Conservation (phyloP, 371 early-diverging fungal species). For the Dentiscutata heterogama region DNA sequence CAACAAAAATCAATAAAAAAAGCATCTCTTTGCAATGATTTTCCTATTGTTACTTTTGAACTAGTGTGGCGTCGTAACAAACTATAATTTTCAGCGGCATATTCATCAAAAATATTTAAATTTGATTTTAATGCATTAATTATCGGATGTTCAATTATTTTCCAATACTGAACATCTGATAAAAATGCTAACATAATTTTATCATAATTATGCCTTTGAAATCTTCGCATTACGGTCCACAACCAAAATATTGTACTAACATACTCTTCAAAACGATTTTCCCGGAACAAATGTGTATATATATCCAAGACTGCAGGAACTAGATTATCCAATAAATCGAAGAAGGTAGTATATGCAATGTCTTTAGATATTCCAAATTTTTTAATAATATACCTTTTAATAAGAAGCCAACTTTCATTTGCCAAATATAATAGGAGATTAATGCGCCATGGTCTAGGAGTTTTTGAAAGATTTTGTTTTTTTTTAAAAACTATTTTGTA, state of each 20-base stretch:
- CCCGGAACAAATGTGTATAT: background rate
- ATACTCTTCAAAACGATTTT: slow-evolving; percentile 19
- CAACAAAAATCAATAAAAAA: background rate
- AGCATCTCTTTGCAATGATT: background rate
- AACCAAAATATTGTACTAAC: background rate
- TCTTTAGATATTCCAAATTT: background rate
- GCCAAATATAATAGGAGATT: background rate
- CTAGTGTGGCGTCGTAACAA: background rate
- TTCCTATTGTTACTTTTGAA: background rate
- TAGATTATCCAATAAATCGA: slow-evolving; percentile 29
- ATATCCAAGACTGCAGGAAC: background rate
- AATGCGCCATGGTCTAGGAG: background rate
- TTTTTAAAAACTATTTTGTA: slow-evolving; percentile 20
- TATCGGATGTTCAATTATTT: background rate
- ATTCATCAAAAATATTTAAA: slow-evolving; percentile 24
- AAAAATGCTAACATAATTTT: slow-evolving; percentile 16
- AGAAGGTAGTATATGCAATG: background rate
- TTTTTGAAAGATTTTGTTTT: background rate
- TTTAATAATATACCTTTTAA: background rate
- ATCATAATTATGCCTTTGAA: slow-evolving; percentile 20
- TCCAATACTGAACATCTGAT: slow-evolving; percentile 7
- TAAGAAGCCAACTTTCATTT: background rate
- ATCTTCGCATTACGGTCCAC: background rate
- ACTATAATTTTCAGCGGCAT: slow-evolving; percentile 32
- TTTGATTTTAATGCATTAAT: background rate